Evolutionary conservation across 2,329 filamentous ascomycete species (phyloP), one percentile per base, ranked within the genome.

Genomic region (Beauveria brongniartii): DNA sequence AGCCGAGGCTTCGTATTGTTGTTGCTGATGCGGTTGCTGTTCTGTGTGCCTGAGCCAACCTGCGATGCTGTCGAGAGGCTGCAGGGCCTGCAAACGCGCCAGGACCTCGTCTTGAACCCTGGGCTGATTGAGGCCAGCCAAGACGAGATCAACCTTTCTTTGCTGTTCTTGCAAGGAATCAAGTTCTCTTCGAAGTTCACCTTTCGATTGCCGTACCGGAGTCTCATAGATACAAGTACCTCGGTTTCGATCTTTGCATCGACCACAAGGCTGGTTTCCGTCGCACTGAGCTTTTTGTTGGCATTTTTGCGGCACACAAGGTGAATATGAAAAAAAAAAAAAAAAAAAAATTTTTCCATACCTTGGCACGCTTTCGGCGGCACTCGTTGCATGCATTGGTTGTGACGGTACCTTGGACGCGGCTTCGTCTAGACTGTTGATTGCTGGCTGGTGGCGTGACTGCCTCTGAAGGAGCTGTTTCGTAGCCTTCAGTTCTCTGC

Each of bases 61-160:
- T 5, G 81, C 80, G 58, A 87, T 83, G 54, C 63, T 73, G 47
- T 85, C 82, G 20, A 85, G 70, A 10, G 76, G 73, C 62, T 85
- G 80, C 44, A 83, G 83, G 30, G 69, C 73, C 41, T 80, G 81
- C 50, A 87, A 67, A 7, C 79, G 77, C 24, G 75, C 72, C 60
- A 87, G 65, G 2, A 86, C 78, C 30, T 84, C 80, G 62, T 83
- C 80, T 74, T 79, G 80, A 6, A 80, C 69, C 5, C 80, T 77
- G 2, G 80, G 74, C 9, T 76, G 76, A 7, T 74, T 70, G 53
- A 87, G 77, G 12, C 83, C 84, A 3, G 78, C 73, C 28, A 87
- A 72, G 55, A 87, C 77, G 37, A 77, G 77, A 34, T 86, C 81
- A 68, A 73, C 83, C 47, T 78, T 78, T 67, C 85, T 80, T 48